Base-by-base conservation (phyloP, 257 asterid species). In the Thymus mandschuricus region DNA sequence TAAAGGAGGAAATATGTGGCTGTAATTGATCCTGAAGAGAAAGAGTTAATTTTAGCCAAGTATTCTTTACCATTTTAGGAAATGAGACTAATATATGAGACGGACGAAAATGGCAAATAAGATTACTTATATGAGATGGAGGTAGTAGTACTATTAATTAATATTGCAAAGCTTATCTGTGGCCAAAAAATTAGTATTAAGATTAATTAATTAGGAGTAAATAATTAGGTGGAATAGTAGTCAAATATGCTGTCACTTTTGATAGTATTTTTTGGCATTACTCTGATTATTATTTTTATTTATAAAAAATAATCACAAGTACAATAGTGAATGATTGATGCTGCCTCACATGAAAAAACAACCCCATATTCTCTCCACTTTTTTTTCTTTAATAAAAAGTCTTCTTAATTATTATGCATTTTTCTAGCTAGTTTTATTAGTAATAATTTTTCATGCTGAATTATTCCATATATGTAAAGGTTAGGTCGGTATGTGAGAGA, bases 171-270 rank as follows among this genome's bases (percentile, higher is more conserved):
- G 70, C 62, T 75, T 38, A 70, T 51, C 40, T 48, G 66, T 69
- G 56, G 65, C 68, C 50, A 43, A 0, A 66, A 55, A 51, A 60
- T 35, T 48, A 27, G 3, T 13, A 28, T 10, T n/a, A 44, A 21
- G 21, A 21, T 21, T 21, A 21, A 21, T 21, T 21, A 21, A 21
- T 21, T 21, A 21, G 21, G 21, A 21, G 7, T 43, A 55, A 48
- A 21, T 31, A 34, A 34, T 71, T 60, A 60, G 80, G 76, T 75
- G 67, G 66, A 54, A 67, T 66, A 21, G 10, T 28, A 15, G 60
- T 64, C 75, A 64, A 70, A 10, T 59, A 46, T 66, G 77, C 75
- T 79, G 75, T 60, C 75, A 61, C 60, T 54, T 21, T 8, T 48
- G 8, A 38, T 54, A 44, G 67, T 21, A 21, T 21, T 28, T 69